A percentile compares a stretch with the other conserved stretches of the same genome.
These are phyloP conservation scores for Neofusicoccum kwambonambiense DNA, from an alignment of 2,329 filamentous ascomycete species.

Conservation along the genomic window DNA sequence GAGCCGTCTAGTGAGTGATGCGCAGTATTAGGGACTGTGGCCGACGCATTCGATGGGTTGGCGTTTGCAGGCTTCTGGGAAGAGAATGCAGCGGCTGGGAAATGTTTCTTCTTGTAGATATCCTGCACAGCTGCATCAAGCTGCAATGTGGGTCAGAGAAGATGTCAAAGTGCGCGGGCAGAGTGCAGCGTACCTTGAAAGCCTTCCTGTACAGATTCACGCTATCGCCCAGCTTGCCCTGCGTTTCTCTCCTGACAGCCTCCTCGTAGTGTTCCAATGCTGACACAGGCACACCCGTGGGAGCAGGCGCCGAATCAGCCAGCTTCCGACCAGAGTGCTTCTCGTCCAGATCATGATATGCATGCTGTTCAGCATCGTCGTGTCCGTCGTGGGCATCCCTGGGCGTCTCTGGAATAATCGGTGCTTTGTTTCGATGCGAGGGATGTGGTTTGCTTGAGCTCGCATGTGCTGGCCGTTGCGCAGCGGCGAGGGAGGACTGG, in stretches of 20 bases:
- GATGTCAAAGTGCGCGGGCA: conserved; percentile 7
- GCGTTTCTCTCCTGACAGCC: conserved; percentile 82
- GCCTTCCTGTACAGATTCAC: conserved; percentile 84
- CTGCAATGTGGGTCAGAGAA: conserved; percentile 44
- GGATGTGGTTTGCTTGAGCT: conserved; percentile 23
- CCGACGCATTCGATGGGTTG: conserved; percentile 51
- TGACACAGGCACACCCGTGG: conserved; percentile 59
- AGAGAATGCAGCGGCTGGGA: conserved; percentile 61
- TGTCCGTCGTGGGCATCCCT: conserved; percentile 29
- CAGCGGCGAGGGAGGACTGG: conserved; percentile 22
- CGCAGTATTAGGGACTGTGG: conserved; percentile 53
- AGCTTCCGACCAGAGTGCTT: conserved; percentile 45
- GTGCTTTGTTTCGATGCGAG: conserved; percentile 26
- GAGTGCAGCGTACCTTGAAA: conserved; percentile 64
- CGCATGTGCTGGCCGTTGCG: background rate
- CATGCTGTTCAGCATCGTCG: conserved; percentile 39
- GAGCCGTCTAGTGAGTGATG: conserved; percentile 58
- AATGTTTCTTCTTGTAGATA: conserved; percentile 87
- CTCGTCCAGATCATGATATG: conserved; percentile 48
- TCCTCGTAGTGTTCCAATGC: conserved; percentile 91
- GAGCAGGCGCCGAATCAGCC: conserved; percentile 38
- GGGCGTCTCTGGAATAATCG: background rate
- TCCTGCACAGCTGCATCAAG: conserved; percentile 83
- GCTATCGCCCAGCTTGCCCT: conserved; percentile 86
- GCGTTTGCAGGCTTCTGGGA: conserved; percentile 45